These are phyloP conservation scores for Astraeus odoratus DNA, from an alignment of 768 basidiomycete genomes.

Conservation along the genomic window DNA sequence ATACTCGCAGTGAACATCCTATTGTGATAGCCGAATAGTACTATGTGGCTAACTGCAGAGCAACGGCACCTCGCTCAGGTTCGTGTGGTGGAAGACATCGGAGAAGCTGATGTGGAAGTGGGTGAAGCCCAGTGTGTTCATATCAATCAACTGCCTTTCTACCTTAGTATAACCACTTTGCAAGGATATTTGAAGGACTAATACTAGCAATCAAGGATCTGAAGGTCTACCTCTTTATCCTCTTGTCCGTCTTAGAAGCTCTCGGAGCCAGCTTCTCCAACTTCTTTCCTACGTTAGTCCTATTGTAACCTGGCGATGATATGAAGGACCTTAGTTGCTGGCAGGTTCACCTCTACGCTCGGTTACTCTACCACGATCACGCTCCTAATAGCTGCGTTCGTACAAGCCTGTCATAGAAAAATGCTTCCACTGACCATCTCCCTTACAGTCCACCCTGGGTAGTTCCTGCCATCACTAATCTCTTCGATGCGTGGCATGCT, in stretches of 20 bases:
- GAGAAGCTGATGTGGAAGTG: slow-evolving; percentile 58
- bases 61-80: slow-evolving; percentile 56
- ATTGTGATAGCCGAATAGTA: slow-evolving; percentile 48
- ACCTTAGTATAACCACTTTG: neutral
- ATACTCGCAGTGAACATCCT: neutral
- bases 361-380: slow-evolving; percentile 56
- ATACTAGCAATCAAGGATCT: slow-evolving; percentile 51
- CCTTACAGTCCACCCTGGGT: slow-evolving; percentile 60
- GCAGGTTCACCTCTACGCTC: slow-evolving; percentile 52
- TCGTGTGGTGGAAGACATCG: slow-evolving; percentile 60
- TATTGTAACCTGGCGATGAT: neutral
- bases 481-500: slow-evolving; percentile 50
- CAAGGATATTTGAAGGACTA: slow-evolving; percentile 23
- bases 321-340: neutral
- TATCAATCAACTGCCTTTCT: neutral
- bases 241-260: slow-evolving; percentile 48
- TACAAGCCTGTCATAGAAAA: neutral
- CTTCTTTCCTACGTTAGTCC: slow-evolving; percentile 47
- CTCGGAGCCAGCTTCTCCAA: slow-evolving; percentile 55
- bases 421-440: neutral
- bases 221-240: slow-evolving; percentile 44
- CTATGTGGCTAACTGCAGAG: slow-evolving; percentile 45
- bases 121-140: slow-evolving; percentile 49
- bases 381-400: slow-evolving; percentile 54
- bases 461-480: slow-evolving; percentile 40